Evolutionary conservation across 2,329 filamentous ascomycete species (phyloP).

Genomic region (Diaporthe amygdali): DNA sequence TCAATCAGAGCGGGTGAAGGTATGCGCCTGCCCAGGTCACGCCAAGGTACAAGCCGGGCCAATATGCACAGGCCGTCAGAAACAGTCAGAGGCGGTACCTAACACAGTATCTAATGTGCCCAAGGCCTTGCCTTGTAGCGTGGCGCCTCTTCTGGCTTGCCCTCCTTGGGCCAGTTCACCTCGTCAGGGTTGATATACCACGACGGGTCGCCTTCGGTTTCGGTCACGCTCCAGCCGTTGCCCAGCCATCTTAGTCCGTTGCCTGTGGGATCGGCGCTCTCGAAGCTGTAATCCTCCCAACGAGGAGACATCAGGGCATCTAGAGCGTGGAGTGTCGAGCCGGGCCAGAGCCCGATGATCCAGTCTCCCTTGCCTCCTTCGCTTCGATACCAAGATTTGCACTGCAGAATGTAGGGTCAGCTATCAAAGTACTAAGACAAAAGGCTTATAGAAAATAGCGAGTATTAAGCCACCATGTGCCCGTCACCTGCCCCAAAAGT

Average conservation of each 20-base stretch:
- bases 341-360: conserved; percentile 51
- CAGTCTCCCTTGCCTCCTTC: conserved; percentile 43
- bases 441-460: too few relatives aligned
- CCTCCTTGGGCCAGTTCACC: conserved; percentile 41
- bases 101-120: conserved; percentile 35
- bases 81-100: too few relatives aligned
- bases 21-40: too few relatives aligned
- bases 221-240: conserved; percentile 46
- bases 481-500: too few relatives aligned
- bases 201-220: conserved; percentile 41
- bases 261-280: conserved; percentile 34
- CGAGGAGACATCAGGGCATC: conserved; percentile 47
- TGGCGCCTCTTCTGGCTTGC: conserved; percentile 42
- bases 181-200: conserved; percentile 46
- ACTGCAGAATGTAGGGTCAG: too few relatives aligned
- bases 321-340: conserved; percentile 48
- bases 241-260: conserved; percentile 47
- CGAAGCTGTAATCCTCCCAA: conserved; percentile 53
- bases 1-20: too few relatives aligned
- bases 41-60: too few relatives aligned
- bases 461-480: too few relatives aligned
- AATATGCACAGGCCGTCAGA: too few relatives aligned
- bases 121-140: conserved; percentile 40
- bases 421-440: too few relatives aligned
- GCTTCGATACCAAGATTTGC: conserved; percentile 60